These are phyloP conservation scores for Calcarisporium arbuscula DNA, from an alignment of 2,329 filamentous ascomycete genomes.

Conservation along the genomic window DNA sequence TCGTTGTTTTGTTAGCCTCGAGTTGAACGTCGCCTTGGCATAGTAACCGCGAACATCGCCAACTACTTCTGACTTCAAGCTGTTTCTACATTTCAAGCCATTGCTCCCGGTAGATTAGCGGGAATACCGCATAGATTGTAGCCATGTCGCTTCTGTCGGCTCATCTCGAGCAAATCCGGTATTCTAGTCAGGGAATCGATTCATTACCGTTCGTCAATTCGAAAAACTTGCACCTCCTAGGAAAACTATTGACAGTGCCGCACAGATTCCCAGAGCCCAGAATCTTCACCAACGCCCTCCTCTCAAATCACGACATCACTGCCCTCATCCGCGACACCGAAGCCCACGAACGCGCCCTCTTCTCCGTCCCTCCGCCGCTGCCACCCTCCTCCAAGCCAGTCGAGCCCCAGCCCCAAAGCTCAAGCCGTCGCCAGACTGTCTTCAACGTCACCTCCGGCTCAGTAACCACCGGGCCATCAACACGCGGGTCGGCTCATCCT, in stretches of 20 bases:
- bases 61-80: too few relatives aligned
- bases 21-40: too few relatives aligned
- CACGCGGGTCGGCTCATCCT: constrained; percentile 42
- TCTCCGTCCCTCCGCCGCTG: constrained; percentile 77
- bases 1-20: too few relatives aligned
- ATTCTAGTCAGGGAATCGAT: constrained; percentile 70
- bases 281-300: constrained; percentile 89
- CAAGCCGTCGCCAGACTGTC: constrained; percentile 52
- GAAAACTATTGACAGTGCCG: too few relatives aligned
- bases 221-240: too few relatives aligned
- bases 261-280: constrained; percentile 80
- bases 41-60: too few relatives aligned
- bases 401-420: constrained; percentile 20
- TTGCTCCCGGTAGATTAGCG: too few relatives aligned
- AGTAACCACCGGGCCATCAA: constrained; percentile 50
- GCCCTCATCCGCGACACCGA: constrained; percentile 93
- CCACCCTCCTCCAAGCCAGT: constrained; percentile 39
- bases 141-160: constrained; percentile 62
- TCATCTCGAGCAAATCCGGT: constrained; percentile 70
- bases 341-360: constrained; percentile 86
- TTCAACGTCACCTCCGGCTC: constrained; percentile 60
- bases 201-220: constrained; percentile 58
- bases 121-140: too few relatives aligned
- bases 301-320: constrained; percentile 86
- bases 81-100: too few relatives aligned